Percentiles rank a stretch among this genome's conserved stretches.
Conservation (phyloP, 2,329 filamentous ascomycete species). For the Xylaria sp. region DNA sequence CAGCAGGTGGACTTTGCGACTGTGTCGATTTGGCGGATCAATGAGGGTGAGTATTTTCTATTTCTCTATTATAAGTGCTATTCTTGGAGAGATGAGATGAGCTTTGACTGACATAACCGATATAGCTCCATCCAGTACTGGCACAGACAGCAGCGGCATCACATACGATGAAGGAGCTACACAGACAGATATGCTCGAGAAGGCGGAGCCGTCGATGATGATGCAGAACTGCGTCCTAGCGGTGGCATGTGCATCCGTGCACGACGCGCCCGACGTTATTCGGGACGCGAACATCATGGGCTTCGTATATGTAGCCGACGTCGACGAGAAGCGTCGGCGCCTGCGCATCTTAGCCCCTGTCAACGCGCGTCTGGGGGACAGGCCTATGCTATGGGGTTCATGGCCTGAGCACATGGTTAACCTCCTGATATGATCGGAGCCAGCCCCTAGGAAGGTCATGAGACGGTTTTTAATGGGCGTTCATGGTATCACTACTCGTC, state of each 20-base stretch:
- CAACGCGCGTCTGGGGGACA: constrained; percentile 70
- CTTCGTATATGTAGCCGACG: constrained; percentile 87
- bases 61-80: neutral
- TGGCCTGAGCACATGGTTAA: constrained; percentile 86
- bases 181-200: constrained; percentile 47
- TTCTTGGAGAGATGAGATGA: neutral
- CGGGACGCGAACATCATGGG: constrained; percentile 81
- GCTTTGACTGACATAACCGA: neutral
- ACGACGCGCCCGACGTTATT: constrained; percentile 65
- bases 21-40: constrained; percentile 66
- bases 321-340: constrained; percentile 77
- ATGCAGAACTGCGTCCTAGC: constrained; percentile 81
- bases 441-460: neutral
- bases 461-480: neutral
- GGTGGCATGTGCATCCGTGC: constrained; percentile 69
- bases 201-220: constrained; percentile 57
- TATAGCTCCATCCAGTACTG: constrained; percentile 9
- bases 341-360: constrained; percentile 79
- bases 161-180: constrained; percentile 21
- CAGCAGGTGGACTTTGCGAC: constrained; percentile 75
- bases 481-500: neutral
- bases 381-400: constrained; percentile 74
- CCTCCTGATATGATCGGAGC: constrained; percentile 43
- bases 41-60: constrained; percentile 45
- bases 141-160: constrained; percentile 12